Evolutionary conservation across 495 filamentous ascomycete species (phyloP).

Genomic region (Penicillium chermesinum): DNA sequence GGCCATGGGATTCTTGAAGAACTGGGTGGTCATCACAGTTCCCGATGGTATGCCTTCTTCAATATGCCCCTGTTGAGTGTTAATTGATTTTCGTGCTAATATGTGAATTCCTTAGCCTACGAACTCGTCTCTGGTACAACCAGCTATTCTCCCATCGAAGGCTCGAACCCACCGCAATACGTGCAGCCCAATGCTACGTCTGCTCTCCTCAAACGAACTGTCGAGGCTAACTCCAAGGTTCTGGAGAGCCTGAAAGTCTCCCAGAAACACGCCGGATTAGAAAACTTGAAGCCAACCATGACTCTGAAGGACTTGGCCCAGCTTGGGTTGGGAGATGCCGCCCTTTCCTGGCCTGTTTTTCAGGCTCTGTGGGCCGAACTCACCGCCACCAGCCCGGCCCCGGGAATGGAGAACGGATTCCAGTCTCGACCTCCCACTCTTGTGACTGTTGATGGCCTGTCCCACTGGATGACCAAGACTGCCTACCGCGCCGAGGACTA

Average conservation of each 20-base stretch:
- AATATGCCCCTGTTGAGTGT: neutral
- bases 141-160: slow-evolving; percentile 67
- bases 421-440: slow-evolving; percentile 68
- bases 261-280: slow-evolving; percentile 53
- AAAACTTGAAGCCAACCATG: slow-evolving; percentile 52
- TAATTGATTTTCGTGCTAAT: slow-evolving; percentile 1
- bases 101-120: slow-evolving; percentile 51
- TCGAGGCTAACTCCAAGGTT: slow-evolving; percentile 64
- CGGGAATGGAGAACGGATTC: slow-evolving; percentile 32
- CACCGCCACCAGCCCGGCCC: slow-evolving; percentile 48
- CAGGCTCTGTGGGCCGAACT: slow-evolving; percentile 77
- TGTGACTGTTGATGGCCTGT: slow-evolving; percentile 70
- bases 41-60: slow-evolving; percentile 93
- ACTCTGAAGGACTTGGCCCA: slow-evolving; percentile 63
- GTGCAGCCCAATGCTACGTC: slow-evolving; percentile 71
- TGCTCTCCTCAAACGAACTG: slow-evolving; percentile 63
- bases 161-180: slow-evolving; percentile 56
- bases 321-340: slow-evolving; percentile 66
- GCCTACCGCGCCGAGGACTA: slow-evolving; percentile 64
- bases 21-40: slow-evolving; percentile 84
- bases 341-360: slow-evolving; percentile 76
- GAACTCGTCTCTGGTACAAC: slow-evolving; percentile 75
- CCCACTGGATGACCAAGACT: slow-evolving; percentile 71
- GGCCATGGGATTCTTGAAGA: slow-evolving; percentile 72
- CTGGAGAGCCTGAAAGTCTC: slow-evolving; percentile 55